Conservation (phyloP, 148 eudicot species). For the Amaranthus hypochondriacus region DNA sequence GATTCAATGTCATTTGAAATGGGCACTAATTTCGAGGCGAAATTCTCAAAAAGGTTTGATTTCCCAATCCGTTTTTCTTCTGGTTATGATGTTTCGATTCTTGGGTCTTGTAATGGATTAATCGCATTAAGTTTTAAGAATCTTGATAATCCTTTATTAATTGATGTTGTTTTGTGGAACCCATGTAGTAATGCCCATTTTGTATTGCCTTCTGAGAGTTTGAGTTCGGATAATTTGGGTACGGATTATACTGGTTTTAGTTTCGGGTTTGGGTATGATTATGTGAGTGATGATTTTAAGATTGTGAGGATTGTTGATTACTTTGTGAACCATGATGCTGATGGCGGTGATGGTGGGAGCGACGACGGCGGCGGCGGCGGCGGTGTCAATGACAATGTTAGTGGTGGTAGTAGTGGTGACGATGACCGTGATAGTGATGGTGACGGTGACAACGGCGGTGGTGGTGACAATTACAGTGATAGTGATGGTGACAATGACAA, state of each 20-base stretch:
- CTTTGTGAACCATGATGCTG: not conserved
- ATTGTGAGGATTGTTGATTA: not conserved
- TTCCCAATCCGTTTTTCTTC: not conserved
- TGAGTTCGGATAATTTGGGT: not conserved
- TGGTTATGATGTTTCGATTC: not conserved
- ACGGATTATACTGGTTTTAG: not conserved
- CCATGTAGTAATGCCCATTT: not conserved
- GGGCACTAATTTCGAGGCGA: not conserved
- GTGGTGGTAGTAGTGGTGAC: not conserved
- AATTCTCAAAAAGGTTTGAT: not conserved
- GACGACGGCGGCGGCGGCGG: not conserved
- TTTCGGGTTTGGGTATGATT: conserved; percentile 11
- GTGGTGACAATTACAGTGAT: not conserved
- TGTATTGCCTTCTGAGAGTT: not conserved
- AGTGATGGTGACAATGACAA: not conserved
- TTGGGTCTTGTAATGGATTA: conserved; percentile 8
- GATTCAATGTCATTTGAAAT: not conserved
- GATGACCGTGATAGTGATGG: not conserved
- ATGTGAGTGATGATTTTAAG: not conserved
- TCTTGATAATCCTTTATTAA: not conserved
- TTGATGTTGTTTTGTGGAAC: conserved; percentile 1
- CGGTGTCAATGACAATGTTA: not conserved
- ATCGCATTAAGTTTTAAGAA: not conserved
- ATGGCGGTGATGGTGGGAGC: not conserved
- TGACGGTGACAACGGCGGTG: not conserved